Evolutionary conservation across 1,139 yeast species (phyloP).

Genomic region (Diutina scorzettiae): DNA sequence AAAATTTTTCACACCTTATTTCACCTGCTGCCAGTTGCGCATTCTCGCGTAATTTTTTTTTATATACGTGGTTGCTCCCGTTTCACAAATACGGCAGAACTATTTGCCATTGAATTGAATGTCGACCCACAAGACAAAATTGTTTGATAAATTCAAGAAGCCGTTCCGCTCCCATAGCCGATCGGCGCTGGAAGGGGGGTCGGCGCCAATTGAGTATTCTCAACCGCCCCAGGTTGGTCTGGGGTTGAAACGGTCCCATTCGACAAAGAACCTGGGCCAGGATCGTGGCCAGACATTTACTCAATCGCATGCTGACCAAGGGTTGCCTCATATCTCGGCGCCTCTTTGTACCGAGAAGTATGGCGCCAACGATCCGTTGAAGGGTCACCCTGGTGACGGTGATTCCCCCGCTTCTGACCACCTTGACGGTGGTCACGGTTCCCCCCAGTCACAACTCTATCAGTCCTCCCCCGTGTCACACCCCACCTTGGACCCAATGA

Average conservation of each 20-base stretch:
- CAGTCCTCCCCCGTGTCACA: neutral
- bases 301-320: neutral
- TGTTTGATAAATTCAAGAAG: slow-evolving; percentile 4
- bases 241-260: neutral
- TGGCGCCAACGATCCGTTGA: neutral
- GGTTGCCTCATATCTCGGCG: neutral
- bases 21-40: too few species aligned
- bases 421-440: neutral
- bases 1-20: too few species aligned
- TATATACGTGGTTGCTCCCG: neutral
- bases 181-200: slow-evolving; percentile 3
- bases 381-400: neutral
- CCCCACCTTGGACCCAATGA: neutral
- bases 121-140: neutral
- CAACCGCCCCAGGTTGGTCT: neutral
- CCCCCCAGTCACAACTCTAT: neutral
- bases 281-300: too few species aligned
- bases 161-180: slow-evolving; percentile 5
- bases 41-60: neutral
- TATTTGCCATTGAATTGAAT: neutral
- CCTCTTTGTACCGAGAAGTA: neutral
- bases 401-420: neutral
- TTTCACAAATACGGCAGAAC: neutral
- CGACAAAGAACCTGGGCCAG: neutral
- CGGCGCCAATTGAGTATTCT: neutral